Conservation (phyloP, 2,329 filamentous ascomycete species). For the Sarocladium oryzae region DNA sequence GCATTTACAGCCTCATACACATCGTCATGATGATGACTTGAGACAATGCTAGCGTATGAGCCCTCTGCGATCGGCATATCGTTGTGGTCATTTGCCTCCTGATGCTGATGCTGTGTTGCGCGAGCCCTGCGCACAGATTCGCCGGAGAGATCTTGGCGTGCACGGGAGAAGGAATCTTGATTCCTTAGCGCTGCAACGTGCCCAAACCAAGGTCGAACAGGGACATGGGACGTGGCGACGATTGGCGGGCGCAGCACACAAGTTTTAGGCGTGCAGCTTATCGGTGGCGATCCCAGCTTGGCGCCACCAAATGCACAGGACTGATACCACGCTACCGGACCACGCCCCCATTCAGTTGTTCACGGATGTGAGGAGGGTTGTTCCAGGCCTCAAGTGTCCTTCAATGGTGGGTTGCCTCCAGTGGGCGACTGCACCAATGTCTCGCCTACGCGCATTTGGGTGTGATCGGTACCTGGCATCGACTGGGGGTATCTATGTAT, state of each 20-base stretch:
- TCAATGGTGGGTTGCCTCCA: not conserved
- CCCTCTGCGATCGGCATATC: too few species aligned
- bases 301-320: not conserved
- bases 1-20: not conserved
- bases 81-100: not conserved
- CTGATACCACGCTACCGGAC: not conserved
- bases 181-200: constrained; percentile 5
- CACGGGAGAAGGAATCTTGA: not conserved
- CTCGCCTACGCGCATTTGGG: not conserved
- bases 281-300: not conserved
- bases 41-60: too few species aligned
- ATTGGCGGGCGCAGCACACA: not conserved
- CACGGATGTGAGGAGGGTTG: not conserved
- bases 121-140: not conserved
- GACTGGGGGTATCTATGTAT: not conserved
- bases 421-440: not conserved
- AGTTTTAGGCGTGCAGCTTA: not conserved
- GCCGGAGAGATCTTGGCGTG: not conserved
- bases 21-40: not conserved
- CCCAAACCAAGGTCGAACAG: constrained; percentile 4
- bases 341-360: not conserved
- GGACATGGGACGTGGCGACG: not conserved
- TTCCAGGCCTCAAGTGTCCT: not conserved
- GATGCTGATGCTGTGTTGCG: not conserved
- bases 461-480: constrained; percentile 5